Base-by-base conservation (phyloP, 2,329 filamentous ascomycete species). In the Phoma sp. region DNA sequence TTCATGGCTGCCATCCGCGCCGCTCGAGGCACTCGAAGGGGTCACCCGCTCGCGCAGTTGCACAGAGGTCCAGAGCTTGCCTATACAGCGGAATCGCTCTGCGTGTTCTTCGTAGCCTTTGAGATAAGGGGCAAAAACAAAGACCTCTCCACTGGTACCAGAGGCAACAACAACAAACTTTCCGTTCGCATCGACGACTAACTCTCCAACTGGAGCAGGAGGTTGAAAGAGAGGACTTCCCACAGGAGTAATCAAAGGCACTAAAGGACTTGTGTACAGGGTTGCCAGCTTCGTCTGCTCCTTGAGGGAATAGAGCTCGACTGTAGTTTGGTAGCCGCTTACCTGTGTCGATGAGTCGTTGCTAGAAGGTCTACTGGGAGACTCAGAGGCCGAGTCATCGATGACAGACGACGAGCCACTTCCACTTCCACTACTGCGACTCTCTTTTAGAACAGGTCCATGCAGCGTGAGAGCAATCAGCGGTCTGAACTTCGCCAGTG, bases 1-100 rank as follows among this genome's bases (percentile, higher is more conserved):
- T 7, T 77, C 73, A 18, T 70, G 68, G 43, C 65, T 72, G 20
- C 67, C 64, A n/a, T 75, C 71, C 11, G 65, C 69, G 36, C 69
- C 69, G 47, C 70, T 76, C 2, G 75, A 74, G 1, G 70, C 61
- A 43, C 67, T 71, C 1, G 72, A 73, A n/a, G 68, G 69, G 10
- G 61, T 50, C 1, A 54, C 61, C n/a, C 70, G 66, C 47, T 76
- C 69, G 26, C 73, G 70, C 23, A 65, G 83, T 68, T 95, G 91
- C 23, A 96, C 80, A 37, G 87, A 88, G 0, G 95, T 97, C 95
- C 95, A 99, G 15, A 96, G 78, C 76, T 99, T 99, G 17, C 89
- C 93, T 49, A 95, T 81, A 66, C 92, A 97, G 53, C 80, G 78
- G 68, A 86, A 88, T 7, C 62, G 62, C 30, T 67, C 66, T 5